phyloP scores from a whole-genome alignment of 176 grass and related monocot species.

The Phoenix roebelenii region DNA sequence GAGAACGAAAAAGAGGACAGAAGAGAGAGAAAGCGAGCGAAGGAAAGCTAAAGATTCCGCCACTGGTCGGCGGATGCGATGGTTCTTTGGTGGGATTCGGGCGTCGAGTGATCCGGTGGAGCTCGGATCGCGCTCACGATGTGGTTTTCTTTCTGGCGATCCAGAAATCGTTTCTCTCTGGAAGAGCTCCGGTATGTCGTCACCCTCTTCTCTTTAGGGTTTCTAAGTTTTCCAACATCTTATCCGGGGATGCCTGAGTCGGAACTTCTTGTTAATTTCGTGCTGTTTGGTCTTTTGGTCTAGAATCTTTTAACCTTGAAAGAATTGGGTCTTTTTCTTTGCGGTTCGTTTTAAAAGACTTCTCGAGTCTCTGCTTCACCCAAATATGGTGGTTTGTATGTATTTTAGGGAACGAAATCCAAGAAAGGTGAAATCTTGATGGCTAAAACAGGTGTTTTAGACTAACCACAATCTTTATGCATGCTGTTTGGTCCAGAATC shows the following conservation, averaged over 20 bases:
- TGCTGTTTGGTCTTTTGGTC: no score
- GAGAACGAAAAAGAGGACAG: not conserved
- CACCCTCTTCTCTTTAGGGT: conserved; percentile 8
- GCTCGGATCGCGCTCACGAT: conserved; percentile 30
- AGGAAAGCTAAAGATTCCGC: not conserved
- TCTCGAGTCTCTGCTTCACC: no score
- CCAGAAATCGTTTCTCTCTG: conserved; percentile 84
- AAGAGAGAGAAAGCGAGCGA: not conserved
- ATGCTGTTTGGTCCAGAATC: no score
- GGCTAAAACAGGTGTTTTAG: no score
- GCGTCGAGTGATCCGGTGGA: conserved; percentile 1
- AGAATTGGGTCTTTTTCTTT: no score
- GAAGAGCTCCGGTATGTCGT: conserved; percentile 81
- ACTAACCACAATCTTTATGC: no score
- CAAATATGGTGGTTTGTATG: no score
- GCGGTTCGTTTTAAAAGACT: no score
- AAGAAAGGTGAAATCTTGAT: no score
- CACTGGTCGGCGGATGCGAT: not conserved
- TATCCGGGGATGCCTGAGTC: not conserved
- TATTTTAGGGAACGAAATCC: no score
- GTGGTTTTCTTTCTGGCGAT: conserved; percentile 85
- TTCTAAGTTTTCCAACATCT: conserved; percentile 6
- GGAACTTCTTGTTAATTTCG: not conserved
- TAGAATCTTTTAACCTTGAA: no score
- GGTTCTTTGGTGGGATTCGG: conserved; percentile 8